These are phyloP conservation scores for Pseudogymnoascus sp. DNA, from an alignment of 2,329 filamentous ascomycete species.

Conservation along the genomic window DNA sequence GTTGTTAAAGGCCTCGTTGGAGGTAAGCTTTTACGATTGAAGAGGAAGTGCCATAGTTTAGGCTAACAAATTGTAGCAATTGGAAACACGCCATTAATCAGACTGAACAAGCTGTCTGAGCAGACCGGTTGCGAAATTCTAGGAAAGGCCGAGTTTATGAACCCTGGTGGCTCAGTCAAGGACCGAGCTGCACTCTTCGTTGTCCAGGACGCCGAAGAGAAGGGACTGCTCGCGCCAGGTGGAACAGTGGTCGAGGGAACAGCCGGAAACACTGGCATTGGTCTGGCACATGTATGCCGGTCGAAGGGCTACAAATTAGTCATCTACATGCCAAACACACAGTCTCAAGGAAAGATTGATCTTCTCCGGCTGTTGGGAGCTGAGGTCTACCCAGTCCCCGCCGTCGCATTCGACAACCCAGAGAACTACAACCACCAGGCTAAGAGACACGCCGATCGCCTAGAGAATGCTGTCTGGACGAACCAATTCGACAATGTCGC, in stretches of 20 bases:
- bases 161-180: slow-evolving; percentile 93
- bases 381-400: slow-evolving; percentile 91
- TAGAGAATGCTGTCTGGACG: slow-evolving; percentile 92
- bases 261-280: slow-evolving; percentile 95
- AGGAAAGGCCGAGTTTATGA: slow-evolving; percentile 98
- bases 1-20: slow-evolving; percentile 58
- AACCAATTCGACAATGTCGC: slow-evolving; percentile 98
- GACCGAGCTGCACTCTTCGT: slow-evolving; percentile 93
- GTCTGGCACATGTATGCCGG: slow-evolving; percentile 91
- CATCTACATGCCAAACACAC: slow-evolving; percentile 99
- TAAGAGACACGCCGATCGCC: slow-evolving; percentile 71
- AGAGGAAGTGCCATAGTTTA: neutral
- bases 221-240: slow-evolving; percentile 70
- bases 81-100: slow-evolving; percentile 92
- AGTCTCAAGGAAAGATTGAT: slow-evolving; percentile 96
- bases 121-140: slow-evolving; percentile 90
- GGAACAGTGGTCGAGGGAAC: slow-evolving; percentile 97
- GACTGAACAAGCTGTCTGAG: slow-evolving; percentile 77
- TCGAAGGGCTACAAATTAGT: slow-evolving; percentile 88
- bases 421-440: slow-evolving; percentile 99
- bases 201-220: slow-evolving; percentile 86
- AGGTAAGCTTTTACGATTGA: slow-evolving; percentile 38
- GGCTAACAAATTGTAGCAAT: slow-evolving; percentile 55
- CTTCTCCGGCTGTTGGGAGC: slow-evolving; percentile 83
- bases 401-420: slow-evolving; percentile 89